Evolutionary conservation across 78 protist species (phyloP).

Genomic region (Isochrysis galbana): DNA sequence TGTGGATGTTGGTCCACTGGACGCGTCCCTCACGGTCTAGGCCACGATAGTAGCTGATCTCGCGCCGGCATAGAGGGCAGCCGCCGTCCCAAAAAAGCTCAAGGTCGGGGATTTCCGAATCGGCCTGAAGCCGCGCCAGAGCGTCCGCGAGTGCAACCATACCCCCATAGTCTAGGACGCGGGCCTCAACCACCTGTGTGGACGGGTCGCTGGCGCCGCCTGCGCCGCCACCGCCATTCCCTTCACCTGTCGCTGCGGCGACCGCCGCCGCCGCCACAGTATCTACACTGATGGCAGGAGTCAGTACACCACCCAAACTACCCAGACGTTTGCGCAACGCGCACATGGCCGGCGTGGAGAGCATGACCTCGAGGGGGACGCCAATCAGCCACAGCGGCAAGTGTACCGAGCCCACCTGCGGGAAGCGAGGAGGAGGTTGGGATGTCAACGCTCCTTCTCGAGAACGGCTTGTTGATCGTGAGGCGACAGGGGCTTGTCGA

Average conservation of each 20-base stretch:
- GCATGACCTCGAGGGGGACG: neutral
- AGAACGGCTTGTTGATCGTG: no score
- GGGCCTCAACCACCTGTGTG: neutral
- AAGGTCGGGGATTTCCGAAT: neutral
- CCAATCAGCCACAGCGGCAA: neutral
- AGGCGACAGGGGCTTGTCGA: no score
- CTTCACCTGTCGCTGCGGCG: neutral
- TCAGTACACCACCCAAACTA: neutral
- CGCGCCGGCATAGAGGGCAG: neutral
- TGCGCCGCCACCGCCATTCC: neutral
- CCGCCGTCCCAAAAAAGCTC: constrained; percentile 4
- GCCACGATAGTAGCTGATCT: neutral
- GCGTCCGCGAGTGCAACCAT: no score
- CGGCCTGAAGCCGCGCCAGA: neutral
- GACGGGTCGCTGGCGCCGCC: neutral
- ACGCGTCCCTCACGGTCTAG: neutral
- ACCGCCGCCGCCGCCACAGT: neutral
- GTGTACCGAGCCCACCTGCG: no score
- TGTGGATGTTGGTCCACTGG: neutral
- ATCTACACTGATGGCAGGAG: neutral
- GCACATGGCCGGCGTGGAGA: neutral
- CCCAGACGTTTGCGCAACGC: neutral
- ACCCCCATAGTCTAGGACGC: neutral
- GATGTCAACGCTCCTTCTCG: no score
- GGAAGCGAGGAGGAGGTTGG: neutral